Base-by-base conservation (phyloP, 257 asterid species). In the Mentha longifolia region DNA sequence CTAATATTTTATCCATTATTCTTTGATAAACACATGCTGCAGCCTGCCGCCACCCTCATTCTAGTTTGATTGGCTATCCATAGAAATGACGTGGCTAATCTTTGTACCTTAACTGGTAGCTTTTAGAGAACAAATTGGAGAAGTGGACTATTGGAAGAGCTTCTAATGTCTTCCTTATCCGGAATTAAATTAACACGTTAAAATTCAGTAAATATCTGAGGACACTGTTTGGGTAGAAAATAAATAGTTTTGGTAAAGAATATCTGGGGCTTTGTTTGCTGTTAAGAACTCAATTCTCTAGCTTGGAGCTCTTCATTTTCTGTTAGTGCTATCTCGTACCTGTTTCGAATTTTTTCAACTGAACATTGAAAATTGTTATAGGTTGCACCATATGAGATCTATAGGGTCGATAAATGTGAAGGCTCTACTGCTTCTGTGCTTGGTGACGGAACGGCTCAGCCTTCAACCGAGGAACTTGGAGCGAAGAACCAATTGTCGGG, bases 301-400 rank as follows among this genome's bases (percentile, higher is more conserved):
- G 13, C 43, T 28, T 65, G 15, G 45, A 57, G 43, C 9, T 71
- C 50, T 25, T 7, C 7, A 3, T 67, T 51, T 47, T 64, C 37
- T 39, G 35, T 47, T 17, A 41, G 41, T n/a, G 9, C 51, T 9
- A 67, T 25, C 50, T 51, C 28, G 25, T 60, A 46, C 39, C 43
- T 77, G 19, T 54, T 70, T 16, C 10, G 10, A 46, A 50, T 70
- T 8, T 25, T 51, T 52, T 46, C 39, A 35, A n/a, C 80, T 70
- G 72, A 61, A 22, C 72, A 68, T 46, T 74, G 37, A 60, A 64
- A 63, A 59, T 68, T 30, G 16, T 65, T 66, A 56, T 83, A 94
- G 99, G 96, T 88, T 7, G 84, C 85, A 3, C 98, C 99, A 11
- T 71, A 84, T 71, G 96, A 92, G 88, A 82, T 95, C 77, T 81